Base-by-base conservation (phyloP, 352 stramenopile genomes). In the Aphanomyces astaci region DNA sequence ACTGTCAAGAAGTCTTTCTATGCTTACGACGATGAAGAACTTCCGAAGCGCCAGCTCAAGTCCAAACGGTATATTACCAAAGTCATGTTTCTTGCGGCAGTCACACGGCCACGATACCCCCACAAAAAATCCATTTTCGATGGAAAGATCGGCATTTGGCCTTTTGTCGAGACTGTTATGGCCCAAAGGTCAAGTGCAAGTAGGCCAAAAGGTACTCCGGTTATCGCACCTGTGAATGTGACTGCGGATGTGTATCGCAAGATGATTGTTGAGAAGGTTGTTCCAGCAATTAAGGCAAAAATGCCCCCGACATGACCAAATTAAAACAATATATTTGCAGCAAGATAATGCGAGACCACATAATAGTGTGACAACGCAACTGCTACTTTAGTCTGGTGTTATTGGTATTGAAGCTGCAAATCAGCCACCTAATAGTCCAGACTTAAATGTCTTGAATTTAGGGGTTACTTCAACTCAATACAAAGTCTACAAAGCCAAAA, bases 11-110 rank as follows among this genome's bases (percentile, higher is more conserved):
- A 49, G 40, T n/a, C 15, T 15, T 49, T 49, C 40, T 49, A 49
- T 49, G 40, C 22, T 15, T 49, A n/a, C 22, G 40, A 15, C 0
- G 40, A 49, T n/a, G 40, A 49, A 49, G 40, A n/a, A 15, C 40
- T 49, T n/a, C 40, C 40, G 22, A 49, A 49, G 22, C 40, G 1
- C 17, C 1, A n/a, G 15, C 0, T n/a, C 1, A 49, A 49, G 40
- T 49, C 40, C 40, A 49, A 49, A n/a, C 40, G 22, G 15, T 49
- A n/a, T 49, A n/a, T 49, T n/a, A 49, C 40, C 1, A 49, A 75
- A 66, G 72, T 74, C 0, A 77, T 79, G 70, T 76, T 79, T 28
- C 7, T 75, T 0, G 65, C 62, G 0, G 75, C 57, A 1, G 64
- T 76, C 0, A 63, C 45, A 10, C 31, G 68, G 0, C 72, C 71